Conservation (phyloP, 208 protist genomes). For the Crithidia sp. region DNA sequence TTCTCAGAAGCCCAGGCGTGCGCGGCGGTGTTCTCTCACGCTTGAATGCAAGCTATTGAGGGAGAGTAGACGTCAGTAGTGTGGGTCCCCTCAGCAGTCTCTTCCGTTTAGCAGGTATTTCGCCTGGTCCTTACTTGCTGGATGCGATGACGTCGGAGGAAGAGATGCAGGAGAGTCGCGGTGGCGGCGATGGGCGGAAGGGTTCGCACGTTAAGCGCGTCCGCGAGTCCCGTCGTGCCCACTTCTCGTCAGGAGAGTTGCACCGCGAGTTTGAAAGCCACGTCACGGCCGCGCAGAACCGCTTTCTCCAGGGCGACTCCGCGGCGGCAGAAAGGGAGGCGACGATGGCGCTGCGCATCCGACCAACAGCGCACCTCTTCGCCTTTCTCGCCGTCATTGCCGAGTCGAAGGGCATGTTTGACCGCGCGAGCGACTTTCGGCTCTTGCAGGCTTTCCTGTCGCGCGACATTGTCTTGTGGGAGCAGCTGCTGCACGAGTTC, state of each 20-base stretch:
- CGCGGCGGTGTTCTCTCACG: neutral
- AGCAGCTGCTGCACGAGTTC: slow-evolving; percentile 88
- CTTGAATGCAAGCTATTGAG: neutral
- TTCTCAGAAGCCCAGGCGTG: neutral
- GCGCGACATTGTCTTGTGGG: slow-evolving; percentile 78
- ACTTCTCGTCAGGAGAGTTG: slow-evolving; percentile 62
- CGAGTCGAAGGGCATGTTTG: slow-evolving; percentile 80
- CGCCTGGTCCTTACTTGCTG: no score
- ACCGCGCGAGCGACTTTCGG: slow-evolving; percentile 87
- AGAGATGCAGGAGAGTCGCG: neutral
- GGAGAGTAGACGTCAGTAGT: no score
- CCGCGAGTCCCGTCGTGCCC: slow-evolving; percentile 29
- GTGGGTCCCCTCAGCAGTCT: no score
- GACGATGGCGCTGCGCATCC: slow-evolving; percentile 75
- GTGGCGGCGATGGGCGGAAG: neutral
- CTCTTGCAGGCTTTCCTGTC: slow-evolving; percentile 89
- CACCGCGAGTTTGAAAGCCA: slow-evolving; percentile 68
- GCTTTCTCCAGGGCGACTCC: slow-evolving; percentile 69
- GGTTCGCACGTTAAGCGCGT: slow-evolving; percentile 25
- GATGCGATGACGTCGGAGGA: slow-evolving; percentile 2
- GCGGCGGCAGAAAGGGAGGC: slow-evolving; percentile 66
- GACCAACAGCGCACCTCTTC: slow-evolving; percentile 82
- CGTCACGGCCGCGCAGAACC: slow-evolving; percentile 68
- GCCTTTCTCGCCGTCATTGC: slow-evolving; percentile 82
- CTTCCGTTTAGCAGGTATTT: no score